Evolutionary conservation across 169 alveolate genomes (phyloP).

Genomic region (Plasmodium gonderi): DNA sequence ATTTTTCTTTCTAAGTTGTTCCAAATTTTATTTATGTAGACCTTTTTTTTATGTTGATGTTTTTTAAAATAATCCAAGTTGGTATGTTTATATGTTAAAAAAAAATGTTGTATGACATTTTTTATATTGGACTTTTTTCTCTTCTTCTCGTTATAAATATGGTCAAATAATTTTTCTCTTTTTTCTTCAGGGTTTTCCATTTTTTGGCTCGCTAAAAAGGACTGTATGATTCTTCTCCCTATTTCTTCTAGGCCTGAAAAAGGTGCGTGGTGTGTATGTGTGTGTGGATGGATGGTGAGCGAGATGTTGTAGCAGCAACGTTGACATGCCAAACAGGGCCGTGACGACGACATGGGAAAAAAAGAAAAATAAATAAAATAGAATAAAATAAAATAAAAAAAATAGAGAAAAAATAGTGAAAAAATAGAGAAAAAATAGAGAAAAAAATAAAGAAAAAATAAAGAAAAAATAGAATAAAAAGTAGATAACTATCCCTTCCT

Average conservation of each 20-base stretch:
- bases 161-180: constrained; percentile 11
- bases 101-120: constrained; percentile 21
- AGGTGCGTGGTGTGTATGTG: too few species aligned
- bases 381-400: background rate
- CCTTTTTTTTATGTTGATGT: constrained; percentile 10
- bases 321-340: too few species aligned
- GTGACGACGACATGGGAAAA: background rate
- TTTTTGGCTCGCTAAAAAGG: constrained; percentile 2
- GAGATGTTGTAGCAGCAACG: too few species aligned
- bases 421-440: background rate
- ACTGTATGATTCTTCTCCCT: background rate
- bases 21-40: constrained; percentile 20
- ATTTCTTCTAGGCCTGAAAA: constrained; percentile 17
- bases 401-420: background rate
- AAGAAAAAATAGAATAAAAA: background rate
- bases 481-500: too few species aligned
- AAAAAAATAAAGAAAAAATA: background rate
- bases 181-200: background rate
- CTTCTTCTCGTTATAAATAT: constrained; percentile 46
- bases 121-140: constrained; percentile 13
- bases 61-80: constrained; percentile 30
- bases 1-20: constrained; percentile 27
- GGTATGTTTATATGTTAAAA: constrained; percentile 13
- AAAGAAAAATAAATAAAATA: background rate
- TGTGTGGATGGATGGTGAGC: too few species aligned